Conservation (phyloP, 345 rosid species). For the Lumnitzera racemosa region DNA sequence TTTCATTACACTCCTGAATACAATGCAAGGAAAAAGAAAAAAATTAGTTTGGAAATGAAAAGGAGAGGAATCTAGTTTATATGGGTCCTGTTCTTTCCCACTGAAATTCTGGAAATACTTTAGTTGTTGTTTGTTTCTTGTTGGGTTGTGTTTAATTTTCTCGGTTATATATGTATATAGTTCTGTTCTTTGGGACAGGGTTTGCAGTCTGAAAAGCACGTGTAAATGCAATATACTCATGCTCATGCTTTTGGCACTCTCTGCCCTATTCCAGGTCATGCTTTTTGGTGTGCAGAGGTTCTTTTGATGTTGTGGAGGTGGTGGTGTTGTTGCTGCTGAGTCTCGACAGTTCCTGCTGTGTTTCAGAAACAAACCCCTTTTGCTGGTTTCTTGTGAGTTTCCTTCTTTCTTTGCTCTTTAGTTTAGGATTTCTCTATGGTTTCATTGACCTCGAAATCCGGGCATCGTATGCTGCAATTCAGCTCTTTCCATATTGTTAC, state of each 20-base stretch:
- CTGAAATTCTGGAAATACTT: constrained; percentile 13
- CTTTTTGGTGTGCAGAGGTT: neutral
- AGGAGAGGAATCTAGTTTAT: constrained; percentile 42
- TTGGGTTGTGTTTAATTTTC: constrained; percentile 11
- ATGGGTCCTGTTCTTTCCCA: constrained; percentile 12
- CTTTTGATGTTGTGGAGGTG: neutral
- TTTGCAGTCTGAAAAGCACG: constrained; percentile 14
- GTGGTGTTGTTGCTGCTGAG: neutral
- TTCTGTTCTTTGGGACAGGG: constrained; percentile 15
- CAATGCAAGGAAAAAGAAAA: neutral
- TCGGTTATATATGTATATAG: constrained; percentile 6
- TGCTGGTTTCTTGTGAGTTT: too few species aligned
- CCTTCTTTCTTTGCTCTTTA: too few species aligned
- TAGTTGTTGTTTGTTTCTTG: constrained; percentile 8
- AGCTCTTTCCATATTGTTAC: too few species aligned
- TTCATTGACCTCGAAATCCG: too few species aligned
- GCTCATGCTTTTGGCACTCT: constrained; percentile 42
- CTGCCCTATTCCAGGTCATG: constrained; percentile 14
- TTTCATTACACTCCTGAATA: constrained; percentile 13
- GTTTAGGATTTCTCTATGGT: too few species aligned
- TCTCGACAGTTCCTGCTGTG: too few species aligned
- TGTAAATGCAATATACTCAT: constrained; percentile 17
- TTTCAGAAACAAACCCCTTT: too few species aligned
- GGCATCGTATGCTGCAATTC: too few species aligned
- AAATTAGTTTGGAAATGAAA: constrained; percentile 11